These are phyloP conservation scores for Camelina sativa DNA, from an alignment of 345 rosid species.

Conservation along the genomic window DNA sequence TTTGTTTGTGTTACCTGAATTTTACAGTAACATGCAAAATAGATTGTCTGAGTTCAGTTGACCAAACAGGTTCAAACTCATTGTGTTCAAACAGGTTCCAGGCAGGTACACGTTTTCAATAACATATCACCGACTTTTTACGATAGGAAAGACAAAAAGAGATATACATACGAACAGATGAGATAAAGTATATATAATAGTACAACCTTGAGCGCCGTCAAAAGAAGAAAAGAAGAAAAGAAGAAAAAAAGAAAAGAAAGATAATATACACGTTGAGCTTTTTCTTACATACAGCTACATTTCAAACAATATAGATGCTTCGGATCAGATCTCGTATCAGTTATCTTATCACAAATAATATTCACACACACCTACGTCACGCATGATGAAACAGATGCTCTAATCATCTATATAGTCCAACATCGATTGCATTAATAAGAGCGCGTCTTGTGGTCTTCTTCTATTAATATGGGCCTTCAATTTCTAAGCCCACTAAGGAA, in stretches of 20 bases:
- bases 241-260: too few species aligned
- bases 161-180: background rate
- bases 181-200: background rate
- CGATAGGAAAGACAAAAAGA: background rate
- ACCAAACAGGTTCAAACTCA: too few species aligned
- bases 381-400: constrained; percentile 1
- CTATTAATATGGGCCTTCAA: background rate
- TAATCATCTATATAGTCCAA: background rate
- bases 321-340: constrained; percentile 4
- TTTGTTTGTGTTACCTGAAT: background rate
- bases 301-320: background rate
- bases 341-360: background rate
- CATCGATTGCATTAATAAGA: background rate
- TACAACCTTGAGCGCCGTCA: background rate
- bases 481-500: background rate
- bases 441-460: too few species aligned
- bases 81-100: background rate
- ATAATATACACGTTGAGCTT: background rate
- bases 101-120: background rate
- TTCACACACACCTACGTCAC: background rate
- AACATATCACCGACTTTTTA: constrained; percentile 1
- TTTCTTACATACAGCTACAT: background rate
- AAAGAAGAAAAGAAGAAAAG: background rate
- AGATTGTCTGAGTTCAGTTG: background rate
- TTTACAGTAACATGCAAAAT: background rate